These are phyloP conservation scores for Nicotiana paniculata DNA, from an alignment of 257 asterid species.

Conservation along the genomic window DNA sequence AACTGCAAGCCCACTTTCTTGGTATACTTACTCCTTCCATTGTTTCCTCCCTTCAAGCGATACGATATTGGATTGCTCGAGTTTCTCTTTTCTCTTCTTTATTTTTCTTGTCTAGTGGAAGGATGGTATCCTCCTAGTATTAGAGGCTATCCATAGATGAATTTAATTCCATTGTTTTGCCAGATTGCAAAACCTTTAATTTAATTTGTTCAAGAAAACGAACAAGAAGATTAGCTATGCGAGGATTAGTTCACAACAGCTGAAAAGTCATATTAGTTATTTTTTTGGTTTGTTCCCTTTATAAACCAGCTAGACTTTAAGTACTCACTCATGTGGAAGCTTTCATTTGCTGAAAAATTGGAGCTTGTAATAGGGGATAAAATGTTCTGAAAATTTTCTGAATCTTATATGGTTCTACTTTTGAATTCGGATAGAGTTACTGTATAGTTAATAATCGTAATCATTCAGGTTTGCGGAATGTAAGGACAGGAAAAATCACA, in stretches of 20 bases:
- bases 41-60: neutral
- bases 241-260: neutral
- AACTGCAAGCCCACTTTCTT: constrained; percentile 87
- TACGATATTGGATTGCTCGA: neutral
- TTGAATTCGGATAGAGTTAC: constrained; percentile 47
- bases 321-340: neutral
- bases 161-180: neutral
- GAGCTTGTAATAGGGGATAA: neutral
- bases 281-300: neutral
- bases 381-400: neutral
- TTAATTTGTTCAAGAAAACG: neutral
- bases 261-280: neutral
- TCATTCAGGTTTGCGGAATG: constrained; percentile 97
- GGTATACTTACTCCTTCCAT: constrained; percentile 36
- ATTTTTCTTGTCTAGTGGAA: neutral
- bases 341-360: neutral
- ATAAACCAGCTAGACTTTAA: neutral
- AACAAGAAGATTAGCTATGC: neutral
- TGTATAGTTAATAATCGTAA: constrained; percentile 66
- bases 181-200: neutral
- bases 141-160: neutral
- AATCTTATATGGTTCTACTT: constrained; percentile 13
- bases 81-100: constrained; percentile 4
- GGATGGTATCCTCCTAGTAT: neutral
- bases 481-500: constrained; percentile 80